Percentiles rank a stretch among this genome's conserved stretches.
Conservation (phyloP, 2,329 filamentous ascomycete species). For the Eutypa lata region DNA sequence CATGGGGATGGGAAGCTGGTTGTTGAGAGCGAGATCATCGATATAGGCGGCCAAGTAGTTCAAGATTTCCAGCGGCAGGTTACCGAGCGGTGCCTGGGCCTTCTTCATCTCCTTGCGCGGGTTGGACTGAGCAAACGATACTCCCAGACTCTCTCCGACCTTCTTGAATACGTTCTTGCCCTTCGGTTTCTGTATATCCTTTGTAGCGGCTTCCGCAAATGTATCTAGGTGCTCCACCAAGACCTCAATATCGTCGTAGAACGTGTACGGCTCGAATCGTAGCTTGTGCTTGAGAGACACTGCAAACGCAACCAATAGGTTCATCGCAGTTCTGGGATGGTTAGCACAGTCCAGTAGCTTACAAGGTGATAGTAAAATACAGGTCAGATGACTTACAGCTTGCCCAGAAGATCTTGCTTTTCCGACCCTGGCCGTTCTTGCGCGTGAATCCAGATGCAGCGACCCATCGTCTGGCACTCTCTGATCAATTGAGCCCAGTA, state of each 20-base stretch:
- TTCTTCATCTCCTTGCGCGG: constrained; percentile 75
- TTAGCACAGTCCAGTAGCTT: constrained; percentile 5
- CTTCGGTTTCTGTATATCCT: constrained; percentile 36
- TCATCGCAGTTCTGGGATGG: constrained; percentile 57
- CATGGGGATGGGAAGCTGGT: constrained; percentile 53
- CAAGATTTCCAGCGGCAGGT: constrained; percentile 79
- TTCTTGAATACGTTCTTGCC: constrained; percentile 56
- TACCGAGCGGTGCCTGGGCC: constrained; percentile 69
- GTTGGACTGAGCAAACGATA: constrained; percentile 75
- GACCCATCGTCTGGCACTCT: constrained; percentile 65
- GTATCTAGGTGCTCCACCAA: constrained; percentile 72
- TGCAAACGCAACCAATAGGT: constrained; percentile 75
- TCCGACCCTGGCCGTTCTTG: constrained; percentile 54
- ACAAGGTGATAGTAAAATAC: too few species aligned
- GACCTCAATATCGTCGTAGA: constrained; percentile 70
- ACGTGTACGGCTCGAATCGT: constrained; percentile 77
- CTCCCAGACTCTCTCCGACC: constrained; percentile 68
- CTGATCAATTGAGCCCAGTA: constrained; percentile 60
- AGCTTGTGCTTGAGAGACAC: constrained; percentile 77
- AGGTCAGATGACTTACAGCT: constrained; percentile 42
- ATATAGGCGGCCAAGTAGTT: constrained; percentile 67
- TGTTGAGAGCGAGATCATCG: constrained; percentile 55
- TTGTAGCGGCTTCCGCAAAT: constrained; percentile 59
- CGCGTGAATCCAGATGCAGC: constrained; percentile 80
- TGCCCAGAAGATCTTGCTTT: constrained; percentile 67